Evolutionary conservation across 345 rosid species (phyloP).

Genomic region (Noccaea caerulescens): DNA sequence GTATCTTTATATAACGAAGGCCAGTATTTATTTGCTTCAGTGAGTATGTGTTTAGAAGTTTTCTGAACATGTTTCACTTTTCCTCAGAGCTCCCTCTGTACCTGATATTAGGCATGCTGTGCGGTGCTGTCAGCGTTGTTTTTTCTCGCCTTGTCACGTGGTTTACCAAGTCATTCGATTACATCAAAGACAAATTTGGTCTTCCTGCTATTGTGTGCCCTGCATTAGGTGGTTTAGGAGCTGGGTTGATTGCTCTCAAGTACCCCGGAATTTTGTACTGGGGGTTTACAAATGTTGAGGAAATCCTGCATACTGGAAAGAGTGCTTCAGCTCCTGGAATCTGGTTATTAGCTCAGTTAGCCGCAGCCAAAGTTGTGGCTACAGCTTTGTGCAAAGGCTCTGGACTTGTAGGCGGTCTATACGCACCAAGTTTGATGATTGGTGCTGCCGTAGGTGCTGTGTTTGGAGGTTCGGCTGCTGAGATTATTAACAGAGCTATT

Average conservation of each 20-base stretch:
- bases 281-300: constrained; percentile 99
- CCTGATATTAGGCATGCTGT: constrained; percentile 95
- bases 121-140: constrained; percentile 93
- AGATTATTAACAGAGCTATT: constrained; percentile 84
- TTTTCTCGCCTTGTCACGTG: constrained; percentile 83
- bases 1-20: constrained; percentile 1
- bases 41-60: not conserved
- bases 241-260: constrained; percentile 93
- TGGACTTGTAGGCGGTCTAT: constrained; percentile 95
- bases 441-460: constrained; percentile 99
- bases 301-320: constrained; percentile 94
- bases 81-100: constrained; percentile 88
- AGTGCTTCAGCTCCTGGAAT: constrained; percentile 98
- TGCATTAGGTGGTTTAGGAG: constrained; percentile 96
- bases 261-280: constrained; percentile 97
- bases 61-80: not conserved
- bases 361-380: constrained; percentile 94
- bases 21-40: not conserved
- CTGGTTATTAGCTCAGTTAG: constrained; percentile 87
- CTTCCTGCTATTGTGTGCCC: constrained; percentile 93
- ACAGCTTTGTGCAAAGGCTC: constrained; percentile 97
- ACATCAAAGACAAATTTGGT: constrained; percentile 76
- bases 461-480: constrained; percentile 96
- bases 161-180: constrained; percentile 80
- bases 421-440: constrained; percentile 99